Percentiles rank a stretch among this genome's conserved stretches.
Conservation (phyloP, 805 yeast genomes). For the Spathaspora sp. region DNA sequence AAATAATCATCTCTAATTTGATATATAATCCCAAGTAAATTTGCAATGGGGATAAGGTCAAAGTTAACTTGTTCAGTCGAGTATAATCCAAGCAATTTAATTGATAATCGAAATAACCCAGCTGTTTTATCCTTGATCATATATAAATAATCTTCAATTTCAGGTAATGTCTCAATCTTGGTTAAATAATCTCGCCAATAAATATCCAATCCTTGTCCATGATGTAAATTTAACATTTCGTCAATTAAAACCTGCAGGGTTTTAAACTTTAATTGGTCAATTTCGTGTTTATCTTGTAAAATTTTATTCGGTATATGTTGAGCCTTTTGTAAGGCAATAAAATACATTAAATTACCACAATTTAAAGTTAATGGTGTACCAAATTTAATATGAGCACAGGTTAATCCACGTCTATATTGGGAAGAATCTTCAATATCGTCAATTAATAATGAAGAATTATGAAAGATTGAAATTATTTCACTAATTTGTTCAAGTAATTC, state of each 20-base stretch:
- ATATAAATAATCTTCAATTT: conserved; percentile 49
- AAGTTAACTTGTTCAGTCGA: neutral
- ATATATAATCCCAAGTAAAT: conserved; percentile 75
- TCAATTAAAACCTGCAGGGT: conserved; percentile 49
- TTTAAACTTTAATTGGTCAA: conserved; percentile 18
- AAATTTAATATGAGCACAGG: conserved; percentile 72
- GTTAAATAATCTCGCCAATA: conserved; percentile 70
- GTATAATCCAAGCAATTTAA: conserved; percentile 51
- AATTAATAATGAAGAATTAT: conserved; percentile 40
- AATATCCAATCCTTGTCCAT: conserved; percentile 87
- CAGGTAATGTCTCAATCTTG: conserved; percentile 18
- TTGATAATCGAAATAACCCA: conserved; percentile 76
- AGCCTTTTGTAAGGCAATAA: conserved; percentile 58
- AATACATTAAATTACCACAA: conserved; percentile 79
- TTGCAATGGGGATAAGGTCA: conserved; percentile 52
- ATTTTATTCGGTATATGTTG: conserved; percentile 12
- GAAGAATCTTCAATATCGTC: conserved; percentile 91
- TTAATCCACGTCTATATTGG: conserved; percentile 65
- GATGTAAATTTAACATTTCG: conserved; percentile 76
- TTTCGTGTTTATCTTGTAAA: conserved; percentile 5
- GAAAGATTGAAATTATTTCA: conserved; percentile 29
- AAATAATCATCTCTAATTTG: conserved; percentile 84
- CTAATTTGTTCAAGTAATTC: conserved; percentile 21
- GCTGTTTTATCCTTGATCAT: conserved; percentile 91
- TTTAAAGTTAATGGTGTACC: conserved; percentile 82